phyloP scores from a whole-genome alignment of 2,329 filamentous ascomycete species.

The Biscogniauxia marginata region DNA sequence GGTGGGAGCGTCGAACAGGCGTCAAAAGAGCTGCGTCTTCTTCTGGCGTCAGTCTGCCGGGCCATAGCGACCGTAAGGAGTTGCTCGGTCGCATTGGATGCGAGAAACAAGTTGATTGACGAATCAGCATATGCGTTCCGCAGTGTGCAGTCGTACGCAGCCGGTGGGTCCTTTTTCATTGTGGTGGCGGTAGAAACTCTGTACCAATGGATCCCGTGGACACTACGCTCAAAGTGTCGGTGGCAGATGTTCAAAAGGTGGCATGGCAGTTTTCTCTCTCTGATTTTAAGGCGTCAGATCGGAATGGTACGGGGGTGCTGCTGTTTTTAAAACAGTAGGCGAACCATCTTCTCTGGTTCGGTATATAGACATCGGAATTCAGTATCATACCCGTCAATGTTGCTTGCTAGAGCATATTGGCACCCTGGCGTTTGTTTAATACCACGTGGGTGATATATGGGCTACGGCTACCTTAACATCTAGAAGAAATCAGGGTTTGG shows the following conservation, averaged over 20 bases:
- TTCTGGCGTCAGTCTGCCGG: constrained; percentile 63
- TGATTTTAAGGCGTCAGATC: constrained; percentile 19
- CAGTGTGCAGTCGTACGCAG: background rate
- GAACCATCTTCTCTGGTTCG: constrained; percentile 18
- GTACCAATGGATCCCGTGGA: background rate
- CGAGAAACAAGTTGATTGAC: constrained; percentile 66
- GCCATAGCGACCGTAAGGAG: constrained; percentile 76
- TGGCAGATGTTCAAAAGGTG: constrained; percentile 19
- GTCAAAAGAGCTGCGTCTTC: constrained; percentile 53
- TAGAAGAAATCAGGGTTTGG: background rate
- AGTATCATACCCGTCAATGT: constrained; percentile 28
- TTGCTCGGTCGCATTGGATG: constrained; percentile 79
- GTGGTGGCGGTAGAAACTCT: constrained; percentile 2
- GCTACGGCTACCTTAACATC: background rate
- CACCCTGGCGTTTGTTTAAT: background rate
- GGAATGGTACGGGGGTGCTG: constrained; percentile 8
- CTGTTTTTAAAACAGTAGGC: constrained; percentile 7
- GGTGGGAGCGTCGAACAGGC: constrained; percentile 58
- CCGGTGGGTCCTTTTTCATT: constrained; percentile 8
- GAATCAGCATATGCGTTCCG: constrained; percentile 4
- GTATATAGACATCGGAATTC: constrained; percentile 32
- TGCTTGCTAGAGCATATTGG: background rate
- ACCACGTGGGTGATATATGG: background rate
- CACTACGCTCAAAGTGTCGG: constrained; percentile 5
- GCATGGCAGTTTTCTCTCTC: constrained; percentile 19